Evolutionary conservation across 345 rosid species (phyloP).

Genomic region (Rhodamnia argentea): DNA sequence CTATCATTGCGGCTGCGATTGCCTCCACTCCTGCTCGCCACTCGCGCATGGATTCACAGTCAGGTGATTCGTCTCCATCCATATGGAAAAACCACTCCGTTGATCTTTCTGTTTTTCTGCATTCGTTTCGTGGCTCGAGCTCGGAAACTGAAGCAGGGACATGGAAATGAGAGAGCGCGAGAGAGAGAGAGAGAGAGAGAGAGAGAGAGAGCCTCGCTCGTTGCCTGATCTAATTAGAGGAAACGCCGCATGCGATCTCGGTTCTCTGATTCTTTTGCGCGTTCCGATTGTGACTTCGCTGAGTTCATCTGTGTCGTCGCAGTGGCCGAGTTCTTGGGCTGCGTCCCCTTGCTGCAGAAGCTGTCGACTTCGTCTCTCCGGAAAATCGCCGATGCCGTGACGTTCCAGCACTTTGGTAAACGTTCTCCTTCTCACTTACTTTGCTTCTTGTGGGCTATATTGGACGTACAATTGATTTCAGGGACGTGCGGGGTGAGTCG

Average conservation of each 20-base stretch:
- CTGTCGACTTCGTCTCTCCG: slow-evolving; percentile 58
- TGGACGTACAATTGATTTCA: not conserved
- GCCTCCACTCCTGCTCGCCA: not conserved
- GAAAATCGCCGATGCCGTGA: slow-evolving; percentile 45
- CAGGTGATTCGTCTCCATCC: not conserved
- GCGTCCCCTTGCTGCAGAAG: slow-evolving; percentile 65
- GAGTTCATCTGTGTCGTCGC: not conserved
- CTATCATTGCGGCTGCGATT: not conserved
- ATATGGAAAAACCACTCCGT: not conserved
- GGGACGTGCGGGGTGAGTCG: not conserved
- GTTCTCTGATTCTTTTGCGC: not conserved
- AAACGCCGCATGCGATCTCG: not conserved
- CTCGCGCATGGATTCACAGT: not conserved
- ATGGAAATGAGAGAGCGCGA: not conserved
- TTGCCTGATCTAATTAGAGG: not conserved
- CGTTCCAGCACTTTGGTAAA: slow-evolving; percentile 45
- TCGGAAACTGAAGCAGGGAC: not conserved
- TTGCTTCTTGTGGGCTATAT: not conserved
- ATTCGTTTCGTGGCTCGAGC: too few relatives aligned
- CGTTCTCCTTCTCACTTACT: not conserved
- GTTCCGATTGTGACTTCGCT: not conserved
- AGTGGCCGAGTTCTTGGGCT: slow-evolving; percentile 67
- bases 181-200: not conserved
- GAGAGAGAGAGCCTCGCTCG: not conserved
- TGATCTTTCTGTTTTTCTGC: not conserved